Base-by-base conservation (phyloP, 192 early-diverging fungal species). In the Mortierella claussenii region DNA sequence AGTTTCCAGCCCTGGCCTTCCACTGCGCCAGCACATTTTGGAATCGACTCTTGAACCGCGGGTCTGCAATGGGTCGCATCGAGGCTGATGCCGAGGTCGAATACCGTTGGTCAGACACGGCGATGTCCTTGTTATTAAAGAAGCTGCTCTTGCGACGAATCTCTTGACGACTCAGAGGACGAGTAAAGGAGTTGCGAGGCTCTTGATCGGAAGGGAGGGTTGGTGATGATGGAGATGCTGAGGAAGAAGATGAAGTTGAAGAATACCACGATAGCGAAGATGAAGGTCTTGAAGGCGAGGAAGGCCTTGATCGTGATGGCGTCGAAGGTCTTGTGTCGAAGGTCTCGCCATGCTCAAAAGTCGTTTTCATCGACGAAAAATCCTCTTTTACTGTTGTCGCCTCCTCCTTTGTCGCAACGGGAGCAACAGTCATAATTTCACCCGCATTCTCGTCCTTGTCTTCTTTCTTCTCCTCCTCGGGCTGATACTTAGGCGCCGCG, bases 91-190 rank as follows among this genome's bases (percentile, higher is more conserved):
- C 30, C 7, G 50, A 33, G 57, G 49, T 32, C 6, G 70, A 65
- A 34, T 53, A 75, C 2, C 70, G 70, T 37, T 65, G 55, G n/a
- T 63, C 40, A 10, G 55, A 65, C 50, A 65, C 31, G 1, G 49
- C 63, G 60, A 75, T 75, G 8, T 75, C 70, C 32, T 75, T 75
- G 2, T 55, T 60, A 48, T 75, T 75, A 55, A 75, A 75, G 45
- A 75, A 75, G 30, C 71, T 75, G 63, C 71, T 75, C 63, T 66
- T 75, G 18, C 71, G 62, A 27, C 63, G 62, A 32, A 75, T 62
- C 7, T 75, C 71, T 30, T 75, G 71, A 18, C 71, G 62, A 34
- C 71, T 75, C 28, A 65, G 23, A 1, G 62, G 55, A 13, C 71
- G 71, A 33, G 56, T 75, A 12, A 61, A 21, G 0, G 71, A 47